Base-by-base conservation (phyloP, 495 filamentous ascomycete species). In the Neurospora hispaniola region DNA sequence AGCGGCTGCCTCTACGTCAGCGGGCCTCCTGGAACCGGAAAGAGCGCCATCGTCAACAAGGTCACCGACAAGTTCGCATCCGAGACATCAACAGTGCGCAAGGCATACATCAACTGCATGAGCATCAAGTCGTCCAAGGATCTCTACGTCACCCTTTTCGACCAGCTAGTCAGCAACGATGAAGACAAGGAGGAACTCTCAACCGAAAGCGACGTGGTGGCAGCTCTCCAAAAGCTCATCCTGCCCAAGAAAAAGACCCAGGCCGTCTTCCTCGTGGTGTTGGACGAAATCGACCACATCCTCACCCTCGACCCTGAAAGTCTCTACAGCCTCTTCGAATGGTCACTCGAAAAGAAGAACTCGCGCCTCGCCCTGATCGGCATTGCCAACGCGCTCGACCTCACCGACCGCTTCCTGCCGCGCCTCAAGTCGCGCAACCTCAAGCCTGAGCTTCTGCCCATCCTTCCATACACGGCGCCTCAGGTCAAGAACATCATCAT, bases 221-320 rank as follows among this genome's bases (percentile, higher is more conserved):
- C 87, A 71, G 84, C 85, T 38, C 79, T 96, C 20, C 88, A 90
- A 78, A 85, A 83, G 69, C 82, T 92, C 72, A 91, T 96, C 75
- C 74, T 90, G 35, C 82, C 89, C n/a, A 86, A 84, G 72, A 89
- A 86, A 80, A 89, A 87, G 78, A 75, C 82, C 10, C 78, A 74
- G 5, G 78, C 81, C n/a, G 81, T 89, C 20, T 97, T 91, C 76
- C 75, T 99, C 42, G 89, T 99, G 54, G 91, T 92, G 23, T 83
- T 99, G 71, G 96, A 99, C 78, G 96, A 99, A 79, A 93, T 99
- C 62, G 96, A 99, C 76, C 93, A 97, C 77, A 89, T 99, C 71
- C 85, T 98, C 42, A 93, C 89, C 0, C 82, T 96, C 27, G 96
- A 98, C 78, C 83, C 92, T 38, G 93, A 94, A 73, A 89, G 94